A percentile compares a stretch with the other conserved stretches of the same genome.
Evolutionary conservation across 345 rosid genomes (phyloP).

Genomic region (Zanthoxylum bungeanum): DNA sequence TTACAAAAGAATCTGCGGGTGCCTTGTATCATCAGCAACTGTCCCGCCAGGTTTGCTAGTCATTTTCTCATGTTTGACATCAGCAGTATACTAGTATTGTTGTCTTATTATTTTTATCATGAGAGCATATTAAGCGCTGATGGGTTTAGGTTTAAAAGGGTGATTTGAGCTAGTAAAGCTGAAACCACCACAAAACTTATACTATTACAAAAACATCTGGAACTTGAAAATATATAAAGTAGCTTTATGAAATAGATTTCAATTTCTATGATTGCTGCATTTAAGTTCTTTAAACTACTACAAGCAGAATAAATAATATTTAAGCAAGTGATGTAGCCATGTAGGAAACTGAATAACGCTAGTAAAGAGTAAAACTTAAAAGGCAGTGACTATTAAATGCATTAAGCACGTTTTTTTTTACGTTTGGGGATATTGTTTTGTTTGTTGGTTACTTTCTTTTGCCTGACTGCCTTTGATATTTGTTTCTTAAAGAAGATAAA

Average conservation of each 20-base stretch:
- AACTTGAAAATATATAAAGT: neutral
- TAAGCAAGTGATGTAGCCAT: neutral
- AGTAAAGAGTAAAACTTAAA: neutral
- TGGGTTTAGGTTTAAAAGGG: neutral
- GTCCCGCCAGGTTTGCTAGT: slow-evolving; percentile 76
- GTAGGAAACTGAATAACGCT: neutral
- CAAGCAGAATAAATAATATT: neutral
- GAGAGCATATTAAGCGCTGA: neutral
- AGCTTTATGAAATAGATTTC: neutral
- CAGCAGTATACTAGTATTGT: slow-evolving; percentile 10
- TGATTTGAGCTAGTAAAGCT: neutral
- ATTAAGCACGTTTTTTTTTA: neutral
- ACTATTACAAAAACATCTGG: neutral
- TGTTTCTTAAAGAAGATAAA: too few relatives aligned
- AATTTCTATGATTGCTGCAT: neutral
- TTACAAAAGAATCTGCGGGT: slow-evolving; percentile 93
- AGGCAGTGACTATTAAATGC: neutral
- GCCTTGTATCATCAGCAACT: slow-evolving; percentile 89
- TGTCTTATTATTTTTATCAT: slow-evolving; percentile 5
- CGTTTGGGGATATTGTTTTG: neutral
- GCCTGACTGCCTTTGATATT: neutral
- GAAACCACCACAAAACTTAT: neutral
- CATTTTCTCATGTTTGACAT: slow-evolving; percentile 3
- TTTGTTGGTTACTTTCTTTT: neutral
- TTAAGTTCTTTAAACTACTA: too few relatives aligned